Evolutionary conservation across 2,329 filamentous ascomycete species (phyloP), one percentile per base, ranked within the genome.

Genomic region (Periconia macrospinosa): DNA sequence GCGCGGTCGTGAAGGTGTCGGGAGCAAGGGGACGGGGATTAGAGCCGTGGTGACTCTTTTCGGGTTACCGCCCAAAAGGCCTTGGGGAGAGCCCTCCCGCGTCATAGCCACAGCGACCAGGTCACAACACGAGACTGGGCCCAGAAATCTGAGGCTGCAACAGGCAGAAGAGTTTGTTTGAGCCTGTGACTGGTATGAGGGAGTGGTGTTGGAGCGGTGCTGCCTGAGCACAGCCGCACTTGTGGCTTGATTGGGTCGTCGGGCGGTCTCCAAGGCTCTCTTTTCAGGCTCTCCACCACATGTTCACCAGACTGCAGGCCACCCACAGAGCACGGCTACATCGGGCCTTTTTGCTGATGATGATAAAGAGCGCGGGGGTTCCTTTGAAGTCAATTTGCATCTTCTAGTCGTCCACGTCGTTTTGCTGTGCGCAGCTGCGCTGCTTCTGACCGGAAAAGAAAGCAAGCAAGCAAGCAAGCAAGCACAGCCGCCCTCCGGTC

Each of bases 201-300:
- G n/a, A 65, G 70, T 58, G 69, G 46, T 72, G 69, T 37, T 37
- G 50, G 41, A 54, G 23, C 62, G 65, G 71, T 58, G 69, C 45
- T 72, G 69, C 69, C 69, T 71, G 57, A 52, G 63, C 67, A 67
- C 64, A 68, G 66, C 66, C 67, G 62, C 65, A 46, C 50, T 37
- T 42, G 46, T 49, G 47, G 43, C 51, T 56, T 52, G 55, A 45
- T 50, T 53, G 59, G 52, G 49, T 18, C 46, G 50, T 30, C 20
- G 53, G 67, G 67, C 69, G 59, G 54, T 67, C 65, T 55, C 37
- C 67, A 63, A 70, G 69, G 68, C 65, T 52, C 45, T 51, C 56
- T 59, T 48, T 47, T n/a, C n/a, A n/a, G n/a, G n/a, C n/a, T n/a
- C n/a, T n/a, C n/a, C n/a, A n/a, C n/a, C n/a, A n/a, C n/a, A n/a